phyloP scores from a whole-genome alignment of 192 early-diverging fungal genomes.

The Coemansia sp. region DNA sequence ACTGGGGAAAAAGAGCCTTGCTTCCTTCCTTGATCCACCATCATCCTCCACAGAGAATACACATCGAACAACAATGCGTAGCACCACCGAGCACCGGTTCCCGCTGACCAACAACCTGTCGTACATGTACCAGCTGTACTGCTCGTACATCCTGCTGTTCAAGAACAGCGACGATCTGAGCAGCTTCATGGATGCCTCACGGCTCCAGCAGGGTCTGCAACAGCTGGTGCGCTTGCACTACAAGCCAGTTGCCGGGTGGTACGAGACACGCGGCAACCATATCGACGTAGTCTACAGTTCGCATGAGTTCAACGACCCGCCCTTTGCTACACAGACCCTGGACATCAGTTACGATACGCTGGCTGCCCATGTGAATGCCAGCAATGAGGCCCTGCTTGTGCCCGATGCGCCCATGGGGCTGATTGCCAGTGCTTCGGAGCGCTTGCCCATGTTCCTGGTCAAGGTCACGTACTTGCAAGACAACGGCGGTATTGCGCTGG shows the following conservation, averaged over 20 bases:
- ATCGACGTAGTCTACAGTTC: constrained; percentile 33
- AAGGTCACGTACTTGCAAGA: constrained; percentile 33
- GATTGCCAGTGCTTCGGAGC: constrained; percentile 12
- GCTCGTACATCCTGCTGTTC: constrained; percentile 48
- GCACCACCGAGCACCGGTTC: constrained; percentile 25
- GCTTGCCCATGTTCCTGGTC: constrained; percentile 44
- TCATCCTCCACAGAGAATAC: no score
- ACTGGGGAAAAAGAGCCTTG: no score
- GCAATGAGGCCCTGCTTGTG: constrained; percentile 37
- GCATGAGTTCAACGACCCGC: constrained; percentile 45
- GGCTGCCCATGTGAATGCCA: constrained; percentile 19
- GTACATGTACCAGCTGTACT: constrained; percentile 52
- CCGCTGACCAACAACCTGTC: constrained; percentile 39
- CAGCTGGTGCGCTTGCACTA: constrained; percentile 42
- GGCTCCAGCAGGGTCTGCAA: constrained; percentile 19
- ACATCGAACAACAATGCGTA: no score
- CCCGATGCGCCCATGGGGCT: constrained; percentile 15
- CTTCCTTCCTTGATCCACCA: no score
- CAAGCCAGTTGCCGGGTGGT: constrained; percentile 46
- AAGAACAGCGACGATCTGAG: constrained; percentile 10
- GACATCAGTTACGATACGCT: constrained; percentile 16
- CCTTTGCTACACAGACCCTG: constrained; percentile 30
- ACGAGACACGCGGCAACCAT: constrained; percentile 14
- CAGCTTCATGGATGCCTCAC: constrained; percentile 20
- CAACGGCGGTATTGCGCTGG: constrained; percentile 26